Conservation (phyloP, 257 asterid species). For the Avicennia marina region DNA sequence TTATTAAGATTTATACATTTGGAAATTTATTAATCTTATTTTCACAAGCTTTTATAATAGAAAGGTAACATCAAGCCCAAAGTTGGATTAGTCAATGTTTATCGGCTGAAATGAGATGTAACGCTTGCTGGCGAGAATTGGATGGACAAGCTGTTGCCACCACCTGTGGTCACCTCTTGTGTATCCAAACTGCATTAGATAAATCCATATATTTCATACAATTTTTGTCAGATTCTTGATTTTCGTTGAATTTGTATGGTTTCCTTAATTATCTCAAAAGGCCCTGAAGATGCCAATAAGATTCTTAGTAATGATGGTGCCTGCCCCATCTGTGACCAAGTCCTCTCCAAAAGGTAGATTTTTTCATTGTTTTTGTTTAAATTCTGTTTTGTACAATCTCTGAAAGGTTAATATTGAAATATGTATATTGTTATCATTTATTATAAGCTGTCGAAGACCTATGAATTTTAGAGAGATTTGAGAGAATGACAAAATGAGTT, state of each 20-base stretch:
- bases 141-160: conserved; percentile 91
- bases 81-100: background rate
- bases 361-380: too few relatives aligned
- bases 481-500: background rate
- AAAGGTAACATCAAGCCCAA: too few relatives aligned
- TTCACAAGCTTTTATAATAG: too few relatives aligned
- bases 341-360: conserved; percentile 83
- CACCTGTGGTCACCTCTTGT: conserved; percentile 84
- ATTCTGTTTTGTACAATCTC: too few relatives aligned
- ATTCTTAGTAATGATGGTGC: conserved; percentile 83
- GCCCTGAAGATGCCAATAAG: conserved; percentile 87
- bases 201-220: background rate
- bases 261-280: conserved; percentile 57
- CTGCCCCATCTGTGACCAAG: conserved; percentile 94
- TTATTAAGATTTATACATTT: too few relatives aligned
- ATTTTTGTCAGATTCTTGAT: conserved; percentile 6
- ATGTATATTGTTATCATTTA: too few relatives aligned
- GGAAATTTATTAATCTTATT: too few relatives aligned
- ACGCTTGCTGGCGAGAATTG: conserved; percentile 85
- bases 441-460: too few relatives aligned
- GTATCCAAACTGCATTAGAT: conserved; percentile 51
- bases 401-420: too few relatives aligned
- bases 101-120: conserved; percentile 10
- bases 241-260: conserved; percentile 20
- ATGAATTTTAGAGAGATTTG: background rate